Conservation (phyloP, 139 green algal genomes). For the Chlorella vulgaris region DNA sequence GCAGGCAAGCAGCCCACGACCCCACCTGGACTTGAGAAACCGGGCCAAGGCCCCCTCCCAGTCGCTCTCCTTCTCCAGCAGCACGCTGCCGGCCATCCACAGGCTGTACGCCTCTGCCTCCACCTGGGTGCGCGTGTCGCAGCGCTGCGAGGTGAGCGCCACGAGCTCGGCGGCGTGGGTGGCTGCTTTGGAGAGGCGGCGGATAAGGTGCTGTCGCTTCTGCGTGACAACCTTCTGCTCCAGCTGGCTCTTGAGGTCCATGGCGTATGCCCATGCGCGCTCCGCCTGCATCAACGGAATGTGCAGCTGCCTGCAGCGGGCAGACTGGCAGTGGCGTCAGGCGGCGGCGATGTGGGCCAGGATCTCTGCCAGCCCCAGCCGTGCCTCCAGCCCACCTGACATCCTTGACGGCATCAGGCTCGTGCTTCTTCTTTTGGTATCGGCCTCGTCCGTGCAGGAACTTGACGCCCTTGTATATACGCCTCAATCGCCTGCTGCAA, state of each 20-base stretch:
- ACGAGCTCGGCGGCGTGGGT: conserved; percentile 65
- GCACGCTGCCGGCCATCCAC: conserved; percentile 74
- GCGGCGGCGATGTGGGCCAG: neutral
- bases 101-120: conserved; percentile 88
- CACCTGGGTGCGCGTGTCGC: conserved; percentile 70
- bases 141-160: conserved; percentile 47
- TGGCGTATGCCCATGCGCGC: conserved; percentile 87
- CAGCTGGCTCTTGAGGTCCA: conserved; percentile 87
- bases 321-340: neutral
- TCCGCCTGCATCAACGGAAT: conserved; percentile 88
- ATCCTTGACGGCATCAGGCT: conserved; percentile 69
- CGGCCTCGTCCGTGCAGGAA: conserved; percentile 87
- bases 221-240: conserved; percentile 40
- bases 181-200: conserved; percentile 75
- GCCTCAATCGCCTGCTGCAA: conserved; percentile 75
- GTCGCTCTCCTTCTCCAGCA: conserved; percentile 82
- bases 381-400: conserved; percentile 62
- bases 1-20: neutral
- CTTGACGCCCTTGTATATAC: conserved; percentile 82
- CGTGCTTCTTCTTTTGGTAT: conserved; percentile 83
- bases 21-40: conserved; percentile 75
- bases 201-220: conserved; percentile 76
- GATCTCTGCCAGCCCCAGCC: neutral
- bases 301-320: conserved; percentile 74
- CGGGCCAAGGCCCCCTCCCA: conserved; percentile 74